Base-by-base conservation (phyloP, 225 moss, liverwort and hornwort species). In the Sphagnum contortum region DNA sequence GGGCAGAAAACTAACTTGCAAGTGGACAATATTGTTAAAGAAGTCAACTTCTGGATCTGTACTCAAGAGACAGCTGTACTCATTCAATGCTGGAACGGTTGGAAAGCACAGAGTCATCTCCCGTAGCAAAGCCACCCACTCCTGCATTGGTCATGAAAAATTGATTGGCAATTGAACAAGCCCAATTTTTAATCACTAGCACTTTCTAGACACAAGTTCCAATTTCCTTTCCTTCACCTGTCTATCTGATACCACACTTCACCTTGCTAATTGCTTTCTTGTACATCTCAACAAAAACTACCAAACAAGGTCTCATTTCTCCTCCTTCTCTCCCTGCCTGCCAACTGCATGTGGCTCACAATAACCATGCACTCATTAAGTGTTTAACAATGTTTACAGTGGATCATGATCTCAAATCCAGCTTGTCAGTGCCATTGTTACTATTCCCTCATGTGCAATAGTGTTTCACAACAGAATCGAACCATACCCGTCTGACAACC, bases 121-220 rank as follows among this genome's bases (percentile, higher is more conserved):
- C 61, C 93, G 90, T 63, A 98, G 90, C 73, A 98, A 82, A 58
- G 83, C 76, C 74, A 93, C 83, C 98, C 98, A 98, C 75, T 98
- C 98, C 84, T 89, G 81, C 72, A 76, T 48, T 45, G 44, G 12
- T 52, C 9, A 63, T 29, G 68, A 14, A 47, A 55, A 45, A 29
- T 29, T 29, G 29, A 29, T 29, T 29, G 29, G 13, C 55, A 6
- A 52, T 11, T 10, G 46, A 8, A 10, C 60, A 8, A 11, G 60
- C 9, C 8, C 8, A 61, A 44, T 7, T n/a, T 8, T n/a, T n/a
- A 61, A 61, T 8, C 8, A 8, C n/a, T 8, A 8, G 8, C 60
- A 61, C 9, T 61, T 8, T n/a, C 12, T 9, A 8, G 10, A 61
- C 13, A 9, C 8, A 61, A 61, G 29, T 29, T 29, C 29, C 29